Percentiles rank a stretch among this genome's conserved stretches.
phyloP scores from a whole-genome alignment of 768 basidiomycete genomes.

The Amanita inopinata region DNA sequence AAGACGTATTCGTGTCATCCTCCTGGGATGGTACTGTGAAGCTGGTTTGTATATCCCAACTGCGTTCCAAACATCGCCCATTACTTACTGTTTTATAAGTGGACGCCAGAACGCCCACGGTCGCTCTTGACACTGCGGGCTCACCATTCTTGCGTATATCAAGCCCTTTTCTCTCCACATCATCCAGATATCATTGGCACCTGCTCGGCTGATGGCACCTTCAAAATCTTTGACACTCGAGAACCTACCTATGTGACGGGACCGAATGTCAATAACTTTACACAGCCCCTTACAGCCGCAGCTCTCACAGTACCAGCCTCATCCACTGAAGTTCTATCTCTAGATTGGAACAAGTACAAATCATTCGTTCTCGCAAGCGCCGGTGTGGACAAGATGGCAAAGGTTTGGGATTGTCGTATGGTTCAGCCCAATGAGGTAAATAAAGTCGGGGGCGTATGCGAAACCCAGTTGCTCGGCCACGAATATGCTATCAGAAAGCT shows the following conservation, averaged over 20 bases:
- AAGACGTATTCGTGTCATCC: conserved; percentile 77
- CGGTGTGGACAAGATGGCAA: conserved; percentile 68
- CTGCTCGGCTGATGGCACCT: conserved; percentile 79
- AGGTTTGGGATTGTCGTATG: conserved; percentile 87
- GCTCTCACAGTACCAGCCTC: conserved; percentile 74
- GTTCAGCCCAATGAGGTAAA: conserved; percentile 44
- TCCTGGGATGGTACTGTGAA: conserved; percentile 93
- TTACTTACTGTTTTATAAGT: conserved; percentile 36
- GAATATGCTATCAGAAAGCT: conserved; percentile 87
- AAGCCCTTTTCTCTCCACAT: conserved; percentile 89
- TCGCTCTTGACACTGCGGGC: conserved; percentile 79
- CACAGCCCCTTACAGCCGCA: conserved; percentile 57
- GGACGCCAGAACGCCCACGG: conserved; percentile 74
- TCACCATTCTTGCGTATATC: conserved; percentile 79
- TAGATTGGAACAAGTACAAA: conserved; percentile 93
- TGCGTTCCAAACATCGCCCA: background rate
- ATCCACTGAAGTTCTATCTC: conserved; percentile 63
- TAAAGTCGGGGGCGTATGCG: conserved; percentile 64
- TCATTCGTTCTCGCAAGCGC: conserved; percentile 69
- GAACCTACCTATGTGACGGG: conserved; percentile 48
- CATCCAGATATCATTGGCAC: conserved; percentile 73
- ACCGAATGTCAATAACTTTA: conserved; percentile 45
- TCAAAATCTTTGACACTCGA: conserved; percentile 78
- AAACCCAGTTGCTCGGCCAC: conserved; percentile 66
- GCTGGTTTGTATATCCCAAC: conserved; percentile 44